A percentile compares a stretch with the other conserved stretches of the same genome.
These are phyloP conservation scores for Cytospora chrysosperma DNA, from an alignment of 2,329 filamentous ascomycete genomes.

Conservation along the genomic window DNA sequence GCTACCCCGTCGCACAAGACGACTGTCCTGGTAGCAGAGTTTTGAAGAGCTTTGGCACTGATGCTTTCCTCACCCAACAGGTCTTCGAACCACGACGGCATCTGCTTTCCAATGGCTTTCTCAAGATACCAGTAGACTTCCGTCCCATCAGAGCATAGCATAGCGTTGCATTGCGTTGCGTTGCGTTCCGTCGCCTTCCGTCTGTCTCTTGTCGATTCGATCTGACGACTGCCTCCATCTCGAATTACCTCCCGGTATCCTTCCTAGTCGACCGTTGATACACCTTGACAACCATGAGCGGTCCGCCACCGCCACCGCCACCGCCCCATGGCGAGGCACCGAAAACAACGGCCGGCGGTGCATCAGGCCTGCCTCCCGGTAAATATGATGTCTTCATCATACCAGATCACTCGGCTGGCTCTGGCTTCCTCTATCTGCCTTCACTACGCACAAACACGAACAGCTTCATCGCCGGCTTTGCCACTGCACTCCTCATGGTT, in stretches of 20 bases:
- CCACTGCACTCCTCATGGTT: constrained; percentile 70
- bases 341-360: constrained; percentile 56
- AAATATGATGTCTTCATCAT: constrained; percentile 99
- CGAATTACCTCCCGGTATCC: neutral
- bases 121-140: constrained; percentile 38
- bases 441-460: constrained; percentile 83
- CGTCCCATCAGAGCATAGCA: constrained; percentile 22
- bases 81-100: constrained; percentile 17
- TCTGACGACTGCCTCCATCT: neutral
- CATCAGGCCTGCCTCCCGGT: constrained; percentile 73
- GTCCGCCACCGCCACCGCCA: constrained; percentile 68
- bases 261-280: constrained; percentile 16
- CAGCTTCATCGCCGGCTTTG: constrained; percentile 86
- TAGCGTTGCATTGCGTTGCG: constrained; percentile 5
- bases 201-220: constrained; percentile 16
- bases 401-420: constrained; percentile 83
- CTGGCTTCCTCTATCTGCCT: constrained; percentile 91
- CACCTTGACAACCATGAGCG: constrained; percentile 42
- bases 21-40: neutral
- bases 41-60: neutral
- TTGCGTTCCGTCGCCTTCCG: neutral
- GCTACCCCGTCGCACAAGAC: neutral
- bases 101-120: constrained; percentile 34
- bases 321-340: constrained; percentile 83
- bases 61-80: constrained; percentile 3